These are phyloP conservation scores for Pouteria glomerata DNA, from an alignment of 148 eudicot species.

Conservation along the genomic window DNA sequence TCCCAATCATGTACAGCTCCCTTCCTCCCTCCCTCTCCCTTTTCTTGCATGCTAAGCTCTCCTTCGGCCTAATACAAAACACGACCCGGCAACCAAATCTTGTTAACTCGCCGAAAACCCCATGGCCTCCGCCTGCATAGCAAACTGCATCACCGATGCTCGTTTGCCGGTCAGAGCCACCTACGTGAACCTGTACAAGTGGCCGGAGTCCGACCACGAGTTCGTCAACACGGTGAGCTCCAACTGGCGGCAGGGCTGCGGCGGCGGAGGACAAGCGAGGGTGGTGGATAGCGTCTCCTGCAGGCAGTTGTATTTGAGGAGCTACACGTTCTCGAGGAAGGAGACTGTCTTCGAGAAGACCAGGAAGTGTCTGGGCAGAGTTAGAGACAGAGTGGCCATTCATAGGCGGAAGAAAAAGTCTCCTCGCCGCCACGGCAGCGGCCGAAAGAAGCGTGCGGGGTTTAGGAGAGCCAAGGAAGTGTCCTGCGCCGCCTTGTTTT, in stretches of 20 bases:
- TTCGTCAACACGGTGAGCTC: slow-evolving; percentile 52
- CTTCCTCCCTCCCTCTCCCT: slow-evolving; percentile 7
- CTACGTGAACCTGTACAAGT: slow-evolving; percentile 70
- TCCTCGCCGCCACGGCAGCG: background rate
- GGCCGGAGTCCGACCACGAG: slow-evolving; percentile 91
- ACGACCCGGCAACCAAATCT: background rate
- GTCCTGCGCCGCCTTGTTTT: slow-evolving; percentile 23
- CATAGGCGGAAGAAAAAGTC: background rate
- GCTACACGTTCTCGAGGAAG: slow-evolving; percentile 75
- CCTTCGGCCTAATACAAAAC: background rate
- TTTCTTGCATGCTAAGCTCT: slow-evolving; percentile 33
- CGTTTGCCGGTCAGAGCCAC: slow-evolving; percentile 51
- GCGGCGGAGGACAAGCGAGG: slow-evolving; percentile 30
- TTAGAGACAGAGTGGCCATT: slow-evolving; percentile 37
- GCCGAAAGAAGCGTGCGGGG: slow-evolving; percentile 10
- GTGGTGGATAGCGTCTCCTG: slow-evolving; percentile 83
- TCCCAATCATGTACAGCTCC: background rate
- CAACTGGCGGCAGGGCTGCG: slow-evolving; percentile 4
- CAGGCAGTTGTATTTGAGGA: slow-evolving; percentile 66
- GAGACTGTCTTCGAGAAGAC: slow-evolving; percentile 59
- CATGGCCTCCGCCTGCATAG: slow-evolving; percentile 59
- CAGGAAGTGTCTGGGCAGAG: slow-evolving; percentile 58
- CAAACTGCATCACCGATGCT: slow-evolving; percentile 47
- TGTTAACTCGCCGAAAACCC: background rate
- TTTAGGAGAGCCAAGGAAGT: slow-evolving; percentile 21